Conservation (phyloP, 1,139 yeast species). For the Debaryomycetaceae sp. region DNA sequence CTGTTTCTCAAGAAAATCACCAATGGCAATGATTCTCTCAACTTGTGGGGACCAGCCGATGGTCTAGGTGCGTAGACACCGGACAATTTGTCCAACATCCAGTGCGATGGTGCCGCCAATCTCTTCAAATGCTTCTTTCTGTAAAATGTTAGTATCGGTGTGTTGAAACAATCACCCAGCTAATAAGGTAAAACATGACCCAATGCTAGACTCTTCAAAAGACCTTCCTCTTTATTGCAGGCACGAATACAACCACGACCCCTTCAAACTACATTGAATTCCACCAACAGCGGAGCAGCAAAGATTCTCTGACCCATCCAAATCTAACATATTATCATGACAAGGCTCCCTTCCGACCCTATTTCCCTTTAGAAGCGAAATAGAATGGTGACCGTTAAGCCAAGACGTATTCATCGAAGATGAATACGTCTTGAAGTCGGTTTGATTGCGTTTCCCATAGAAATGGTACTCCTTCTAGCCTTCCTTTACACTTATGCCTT, state of each 20-base stretch:
- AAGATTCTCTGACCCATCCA: background rate
- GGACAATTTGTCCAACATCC: constrained; percentile 99
- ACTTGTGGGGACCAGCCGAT: constrained; percentile 97
- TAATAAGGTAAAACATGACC: constrained; percentile 3
- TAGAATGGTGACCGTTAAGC: constrained; percentile 1
- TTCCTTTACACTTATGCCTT: constrained; percentile 2
- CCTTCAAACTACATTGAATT: constrained; percentile 1
- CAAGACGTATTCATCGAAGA: background rate
- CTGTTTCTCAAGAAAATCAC: constrained; percentile 96
- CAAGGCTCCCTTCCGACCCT: constrained; percentile 27
- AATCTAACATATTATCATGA: constrained; percentile 19
- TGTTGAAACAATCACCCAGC: background rate
- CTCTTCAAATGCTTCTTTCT: constrained; percentile 97
- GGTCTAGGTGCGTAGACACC: constrained; percentile 99
- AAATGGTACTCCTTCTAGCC: constrained; percentile 1
- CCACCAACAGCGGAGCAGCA: background rate
- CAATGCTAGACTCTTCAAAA: constrained; percentile 15
- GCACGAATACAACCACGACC: constrained; percentile 1
- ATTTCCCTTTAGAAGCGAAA: constrained; percentile 4
- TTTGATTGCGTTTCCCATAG: background rate
- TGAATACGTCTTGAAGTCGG: background rate
- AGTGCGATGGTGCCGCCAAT: constrained; percentile 98
- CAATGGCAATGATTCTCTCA: constrained; percentile 96
- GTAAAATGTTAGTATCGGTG: constrained; percentile 24
- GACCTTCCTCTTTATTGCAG: background rate